Evolutionary conservation across 176 grass and related monocot genomes (phyloP), one percentile per base, ranked within the genome.

Genomic region (Cocos nucifera): DNA sequence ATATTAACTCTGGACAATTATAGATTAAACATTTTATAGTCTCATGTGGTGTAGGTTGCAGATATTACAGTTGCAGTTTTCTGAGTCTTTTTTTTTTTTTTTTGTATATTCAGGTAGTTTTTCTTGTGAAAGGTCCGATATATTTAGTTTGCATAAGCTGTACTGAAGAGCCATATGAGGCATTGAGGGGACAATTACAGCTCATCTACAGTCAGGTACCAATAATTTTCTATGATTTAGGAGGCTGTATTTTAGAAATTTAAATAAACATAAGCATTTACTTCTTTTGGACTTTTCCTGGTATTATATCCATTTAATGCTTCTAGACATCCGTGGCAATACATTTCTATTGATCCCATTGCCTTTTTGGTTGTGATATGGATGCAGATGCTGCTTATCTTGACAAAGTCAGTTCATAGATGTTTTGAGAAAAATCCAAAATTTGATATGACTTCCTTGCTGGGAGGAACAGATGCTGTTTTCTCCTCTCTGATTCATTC

Each of bases 351-450:
- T 54, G 22, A 44, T 29, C 23, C 25, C 32, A 17, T 21, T 55
- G 27, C 14, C 15, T 54, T 61, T 15, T 22, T 39, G 7, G 22
- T 52, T 4, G 44, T 63, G 64, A 73, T 54, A 49, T 82, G 59
- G 54, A 19, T 81, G 76, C 87, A 98, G 93, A 80, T 89, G 64
- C 69, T 98, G 68, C 87, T 98, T 67, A 98, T 98, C 73, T 83
- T 92, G 79, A 98, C 93, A 49, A 98, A 92, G 56, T 92, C 84
- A 3, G 67, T 98, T 64, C 78, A 98, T 63, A 89, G 68, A 71
- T 98, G 93, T 77, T 98, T 98, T 77, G 84, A 98, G 79, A 98
- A 89, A 81, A 98, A 98, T 66, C 66, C 88, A 54, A 98, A 92
- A 89, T 98, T 86, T 73, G 88, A 98, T 64, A 98, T 98, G 88